Evolutionary conservation across 805 yeast genomes (phyloP).

Genomic region (Alloascoidea hylecoeti): DNA sequence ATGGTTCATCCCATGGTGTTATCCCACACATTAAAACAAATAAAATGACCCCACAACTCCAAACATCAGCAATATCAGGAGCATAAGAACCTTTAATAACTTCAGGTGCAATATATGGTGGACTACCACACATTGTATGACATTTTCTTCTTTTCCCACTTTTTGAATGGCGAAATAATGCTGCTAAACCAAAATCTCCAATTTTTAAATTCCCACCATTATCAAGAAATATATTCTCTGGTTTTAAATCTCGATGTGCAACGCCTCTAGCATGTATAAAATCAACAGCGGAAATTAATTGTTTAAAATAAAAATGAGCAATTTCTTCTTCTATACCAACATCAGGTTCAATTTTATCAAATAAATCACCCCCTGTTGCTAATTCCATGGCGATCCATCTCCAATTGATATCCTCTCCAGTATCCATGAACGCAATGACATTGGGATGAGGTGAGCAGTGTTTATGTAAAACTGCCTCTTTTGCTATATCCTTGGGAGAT

Average conservation of each 20-base stretch:
- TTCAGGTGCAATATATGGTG: constrained; percentile 75
- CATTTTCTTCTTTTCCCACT: constrained; percentile 33
- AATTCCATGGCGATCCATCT: constrained; percentile 54
- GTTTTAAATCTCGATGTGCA: constrained; percentile 57
- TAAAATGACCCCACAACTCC: constrained; percentile 58
- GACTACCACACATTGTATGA: constrained; percentile 50
- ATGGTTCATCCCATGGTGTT: constrained; percentile 63
- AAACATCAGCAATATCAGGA: constrained; percentile 43
- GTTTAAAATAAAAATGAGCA: constrained; percentile 57
- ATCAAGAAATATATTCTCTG: constrained; percentile 55
- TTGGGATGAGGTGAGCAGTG: constrained; percentile 46
- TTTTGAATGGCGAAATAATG: constrained; percentile 33
- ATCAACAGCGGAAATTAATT: constrained; percentile 43
- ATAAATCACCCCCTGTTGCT: constrained; percentile 64
- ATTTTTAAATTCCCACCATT: constrained; percentile 49
- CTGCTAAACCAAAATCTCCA: constrained; percentile 71
- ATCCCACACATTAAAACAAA: constrained; percentile 52
- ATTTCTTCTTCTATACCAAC: constrained; percentile 51
- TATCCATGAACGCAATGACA: constrained; percentile 37
- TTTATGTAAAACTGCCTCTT: constrained; percentile 27
- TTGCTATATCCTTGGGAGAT: not conserved
- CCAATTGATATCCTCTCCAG: constrained; percentile 41
- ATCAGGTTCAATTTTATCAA: constrained; percentile 71
- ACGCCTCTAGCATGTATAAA: constrained; percentile 51
- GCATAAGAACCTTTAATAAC: constrained; percentile 34